Evolutionary conservation across 2,329 filamentous ascomycete genomes (phyloP).

Genomic region (Neofusicoccum laricinum): DNA sequence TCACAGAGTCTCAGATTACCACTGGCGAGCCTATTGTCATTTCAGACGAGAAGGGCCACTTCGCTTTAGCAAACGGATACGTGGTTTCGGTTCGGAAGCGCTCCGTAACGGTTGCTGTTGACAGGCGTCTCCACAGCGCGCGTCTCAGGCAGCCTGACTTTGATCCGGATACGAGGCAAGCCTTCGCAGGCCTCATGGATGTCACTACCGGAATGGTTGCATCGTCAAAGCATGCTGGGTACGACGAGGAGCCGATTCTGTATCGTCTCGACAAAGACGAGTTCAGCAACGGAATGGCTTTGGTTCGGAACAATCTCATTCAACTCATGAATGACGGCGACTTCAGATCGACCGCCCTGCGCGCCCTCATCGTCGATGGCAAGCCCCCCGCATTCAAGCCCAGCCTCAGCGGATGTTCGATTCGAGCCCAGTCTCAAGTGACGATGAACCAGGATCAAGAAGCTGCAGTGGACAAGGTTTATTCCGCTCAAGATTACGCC

Average conservation of each 20-base stretch:
- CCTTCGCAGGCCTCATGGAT: slow-evolving; percentile 90
- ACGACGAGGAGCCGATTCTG: slow-evolving; percentile 53
- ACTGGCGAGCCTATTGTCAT: slow-evolving; percentile 93
- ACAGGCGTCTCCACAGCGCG: slow-evolving; percentile 83
- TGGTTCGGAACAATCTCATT: slow-evolving; percentile 88
- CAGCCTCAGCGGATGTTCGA: slow-evolving; percentile 59
- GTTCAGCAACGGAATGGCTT: slow-evolving; percentile 96
- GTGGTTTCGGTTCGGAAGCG: slow-evolving; percentile 73
- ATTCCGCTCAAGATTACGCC: slow-evolving; percentile 92
- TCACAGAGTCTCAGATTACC: slow-evolving; percentile 83
- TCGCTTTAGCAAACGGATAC: slow-evolving; percentile 89
- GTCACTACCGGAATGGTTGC: slow-evolving; percentile 45
- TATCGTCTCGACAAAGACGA: slow-evolving; percentile 97
- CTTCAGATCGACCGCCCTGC: slow-evolving; percentile 68
- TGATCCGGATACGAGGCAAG: slow-evolving; percentile 72
- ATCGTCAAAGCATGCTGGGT: slow-evolving; percentile 38
- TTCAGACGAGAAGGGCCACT: slow-evolving; percentile 92
- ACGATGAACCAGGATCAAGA: slow-evolving; percentile 84
- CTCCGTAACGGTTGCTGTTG: slow-evolving; percentile 82
- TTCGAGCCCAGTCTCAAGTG: slow-evolving; percentile 54
- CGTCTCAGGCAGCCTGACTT: slow-evolving; percentile 75
- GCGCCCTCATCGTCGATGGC: slow-evolving; percentile 77
- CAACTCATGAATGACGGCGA: slow-evolving; percentile 82
- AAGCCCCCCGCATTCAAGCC: slow-evolving; percentile 70
- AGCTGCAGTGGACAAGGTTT: slow-evolving; percentile 86